Base-by-base conservation (phyloP, 371 early-diverging fungal genomes). In the Mucor indicus region DNA sequence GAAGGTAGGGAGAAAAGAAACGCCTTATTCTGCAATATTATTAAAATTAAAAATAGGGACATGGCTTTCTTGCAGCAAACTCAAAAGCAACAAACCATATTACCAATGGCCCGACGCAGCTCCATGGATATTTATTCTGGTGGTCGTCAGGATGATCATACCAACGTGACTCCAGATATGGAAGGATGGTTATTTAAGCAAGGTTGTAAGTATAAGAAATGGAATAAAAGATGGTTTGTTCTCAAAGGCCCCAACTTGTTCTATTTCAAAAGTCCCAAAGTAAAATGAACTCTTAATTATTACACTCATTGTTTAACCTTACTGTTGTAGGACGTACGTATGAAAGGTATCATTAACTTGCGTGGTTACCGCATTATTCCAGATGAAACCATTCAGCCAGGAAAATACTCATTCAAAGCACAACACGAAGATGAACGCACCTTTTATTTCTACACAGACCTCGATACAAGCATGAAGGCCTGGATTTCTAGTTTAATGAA, bases 201-300 rank as follows among this genome's bases (percentile, higher is more conserved):
- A 53, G 75, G 83, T 0, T 81, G 79, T 33, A 75, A 73, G 23
- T 84, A 83, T 53, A 79, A 79, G 32, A 76, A 73, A 9, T 87
- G 85, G 85, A 84, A 85, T 54, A 75, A 71, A 29, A 75, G 87
- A 5, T 87, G 80, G 80, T 87, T 81, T 55, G 81, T 84, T 23
- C 62, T 87, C 27, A 84, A 85, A 47, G 84, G 83, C 0, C 57
- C 70, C 6, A 75, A 79, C 17, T 61, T 87, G 15, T 83, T 77
- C 48, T 81, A 84, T 50, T 82, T 84, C 43, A 83, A 84, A 43
- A 75, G 79, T 8, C 80, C 81, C 15, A 80, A 79, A 65, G 70
- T 70, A 63, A 43, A 33, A 17, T 31, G 13, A 27, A 7, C 29
- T 27, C 29, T 7, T 27, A 27, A 5, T 7, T 27, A 27, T 27